A percentile compares a stretch with the other conserved stretches of the same genome.
Conservation (phyloP, 257 asterid species). For the Solanum gandarillasii region DNA sequence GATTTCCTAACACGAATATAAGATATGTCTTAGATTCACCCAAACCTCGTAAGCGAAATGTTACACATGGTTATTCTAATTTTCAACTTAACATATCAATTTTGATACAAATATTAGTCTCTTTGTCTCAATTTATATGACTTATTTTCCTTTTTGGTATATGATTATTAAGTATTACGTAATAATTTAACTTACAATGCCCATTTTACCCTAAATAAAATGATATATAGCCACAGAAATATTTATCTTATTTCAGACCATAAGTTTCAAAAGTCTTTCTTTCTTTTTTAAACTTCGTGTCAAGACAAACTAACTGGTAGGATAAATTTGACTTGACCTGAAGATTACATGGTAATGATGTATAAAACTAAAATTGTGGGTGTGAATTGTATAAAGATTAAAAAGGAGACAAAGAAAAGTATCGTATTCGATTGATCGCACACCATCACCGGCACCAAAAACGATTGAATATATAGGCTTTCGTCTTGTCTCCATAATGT, state of each 20-base stretch:
- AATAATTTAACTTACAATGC: too few species aligned
- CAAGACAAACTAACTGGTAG: background rate
- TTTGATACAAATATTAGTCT: background rate
- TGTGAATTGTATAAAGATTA: background rate
- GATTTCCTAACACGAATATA: background rate
- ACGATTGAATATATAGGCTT: background rate
- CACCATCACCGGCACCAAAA: background rate
- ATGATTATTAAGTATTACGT: too few species aligned
- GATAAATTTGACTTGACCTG: background rate
- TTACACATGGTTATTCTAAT: background rate
- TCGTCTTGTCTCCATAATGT: constrained; percentile 23
- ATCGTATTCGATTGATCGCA: constrained; percentile 3
- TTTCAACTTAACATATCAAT: background rate
- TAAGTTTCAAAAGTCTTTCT: too few species aligned
- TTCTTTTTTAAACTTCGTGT: too few species aligned
- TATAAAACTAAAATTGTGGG: too few species aligned
- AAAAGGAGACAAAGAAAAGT: constrained; percentile 9
- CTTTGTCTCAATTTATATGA: too few species aligned
- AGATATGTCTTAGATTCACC: background rate
- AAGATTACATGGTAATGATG: background rate
- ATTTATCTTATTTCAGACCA: too few species aligned
- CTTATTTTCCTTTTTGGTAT: too few species aligned
- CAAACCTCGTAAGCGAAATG: background rate
- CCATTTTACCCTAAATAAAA: too few species aligned
- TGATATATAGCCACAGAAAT: fast-evolving